These are phyloP conservation scores for Sporisorium exsertum DNA, from an alignment of 1,284 basidiomycete species.

Conservation along the genomic window DNA sequence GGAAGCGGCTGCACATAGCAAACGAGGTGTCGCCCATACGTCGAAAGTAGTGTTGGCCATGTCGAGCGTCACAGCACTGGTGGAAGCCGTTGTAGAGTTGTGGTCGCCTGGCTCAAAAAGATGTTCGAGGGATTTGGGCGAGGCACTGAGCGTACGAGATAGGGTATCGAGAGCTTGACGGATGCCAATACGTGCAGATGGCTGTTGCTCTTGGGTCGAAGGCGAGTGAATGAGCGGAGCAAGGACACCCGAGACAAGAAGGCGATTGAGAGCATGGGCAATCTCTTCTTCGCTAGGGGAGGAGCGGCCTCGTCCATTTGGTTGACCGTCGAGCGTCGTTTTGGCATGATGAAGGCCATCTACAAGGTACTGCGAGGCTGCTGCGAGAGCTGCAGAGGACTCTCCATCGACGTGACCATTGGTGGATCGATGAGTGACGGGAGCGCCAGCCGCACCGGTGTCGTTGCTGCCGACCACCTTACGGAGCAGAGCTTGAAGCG, in stretches of 20 bases:
- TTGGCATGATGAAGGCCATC: slow-evolving; percentile 14
- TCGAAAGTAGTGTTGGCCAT: slow-evolving; percentile 55
- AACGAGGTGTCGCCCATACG: slow-evolving; percentile 54
- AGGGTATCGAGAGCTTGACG: slow-evolving; percentile 41
- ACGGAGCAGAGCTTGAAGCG: slow-evolving; percentile 26
- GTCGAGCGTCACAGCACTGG: slow-evolving; percentile 33
- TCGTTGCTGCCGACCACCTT: slow-evolving; percentile 13
- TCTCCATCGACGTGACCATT: slow-evolving; percentile 6
- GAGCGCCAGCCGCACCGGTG: background rate
- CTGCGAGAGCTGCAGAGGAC: slow-evolving; percentile 22
- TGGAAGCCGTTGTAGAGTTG: slow-evolving; percentile 14
- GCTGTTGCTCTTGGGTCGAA: slow-evolving; percentile 6
- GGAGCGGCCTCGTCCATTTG: slow-evolving; percentile 8
- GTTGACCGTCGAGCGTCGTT: background rate
- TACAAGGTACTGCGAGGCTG: slow-evolving; percentile 39
- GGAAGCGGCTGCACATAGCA: slow-evolving; percentile 45
- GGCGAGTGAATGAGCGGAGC: slow-evolving; percentile 26
- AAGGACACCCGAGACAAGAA: slow-evolving; percentile 37
- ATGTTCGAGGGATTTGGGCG: slow-evolving; percentile 51
- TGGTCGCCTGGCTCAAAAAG: slow-evolving; percentile 23
- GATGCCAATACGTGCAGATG: slow-evolving; percentile 13
- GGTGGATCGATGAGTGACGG: background rate
- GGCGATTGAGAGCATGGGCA: slow-evolving; percentile 42
- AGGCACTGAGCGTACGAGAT: slow-evolving; percentile 21
- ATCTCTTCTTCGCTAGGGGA: slow-evolving; percentile 36